Evolutionary conservation across 495 filamentous ascomycete species (phyloP).

Genomic region (Oleoguttula mirabilis): DNA sequence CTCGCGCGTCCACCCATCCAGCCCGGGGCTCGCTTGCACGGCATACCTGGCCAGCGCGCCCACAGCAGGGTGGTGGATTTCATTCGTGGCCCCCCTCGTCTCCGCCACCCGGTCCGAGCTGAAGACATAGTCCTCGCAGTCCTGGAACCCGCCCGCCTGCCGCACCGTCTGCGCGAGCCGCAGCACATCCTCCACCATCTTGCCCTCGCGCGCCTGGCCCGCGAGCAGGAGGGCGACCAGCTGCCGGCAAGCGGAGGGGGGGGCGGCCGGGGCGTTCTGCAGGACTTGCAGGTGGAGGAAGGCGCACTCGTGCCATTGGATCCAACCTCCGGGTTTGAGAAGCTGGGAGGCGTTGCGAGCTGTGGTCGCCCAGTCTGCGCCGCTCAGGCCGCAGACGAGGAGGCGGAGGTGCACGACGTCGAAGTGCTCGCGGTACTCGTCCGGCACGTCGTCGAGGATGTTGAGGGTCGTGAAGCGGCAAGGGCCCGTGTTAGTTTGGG

Average conservation of each 20-base stretch:
- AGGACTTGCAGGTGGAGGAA: conserved; percentile 17
- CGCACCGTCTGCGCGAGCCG: not conserved
- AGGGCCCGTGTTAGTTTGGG: not conserved
- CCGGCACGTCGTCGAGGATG: not conserved
- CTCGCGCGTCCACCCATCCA: not conserved
- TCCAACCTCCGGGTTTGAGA: not conserved
- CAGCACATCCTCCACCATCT: not conserved
- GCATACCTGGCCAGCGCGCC: not conserved
- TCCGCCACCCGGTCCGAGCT: conserved; percentile 7
- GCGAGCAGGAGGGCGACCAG: not conserved
- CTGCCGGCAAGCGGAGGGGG: not conserved
- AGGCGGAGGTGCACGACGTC: not conserved
- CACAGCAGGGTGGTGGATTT: not conserved
- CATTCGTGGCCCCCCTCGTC: not conserved
- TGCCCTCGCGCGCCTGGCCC: not conserved
- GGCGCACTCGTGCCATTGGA: not conserved
- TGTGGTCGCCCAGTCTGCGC: not conserved
- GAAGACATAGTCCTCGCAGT: conserved; percentile 1
- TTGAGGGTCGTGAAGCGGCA: not conserved
- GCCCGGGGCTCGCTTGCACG: not conserved
- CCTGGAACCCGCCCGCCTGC: not conserved
- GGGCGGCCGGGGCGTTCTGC: not conserved
- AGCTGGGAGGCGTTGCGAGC: not conserved
- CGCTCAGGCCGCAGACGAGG: not conserved
- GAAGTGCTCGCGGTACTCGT: not conserved